phyloP scores from a whole-genome alignment of 768 basidiomycete genomes.

The Leucosporidium yakuticum region DNA sequence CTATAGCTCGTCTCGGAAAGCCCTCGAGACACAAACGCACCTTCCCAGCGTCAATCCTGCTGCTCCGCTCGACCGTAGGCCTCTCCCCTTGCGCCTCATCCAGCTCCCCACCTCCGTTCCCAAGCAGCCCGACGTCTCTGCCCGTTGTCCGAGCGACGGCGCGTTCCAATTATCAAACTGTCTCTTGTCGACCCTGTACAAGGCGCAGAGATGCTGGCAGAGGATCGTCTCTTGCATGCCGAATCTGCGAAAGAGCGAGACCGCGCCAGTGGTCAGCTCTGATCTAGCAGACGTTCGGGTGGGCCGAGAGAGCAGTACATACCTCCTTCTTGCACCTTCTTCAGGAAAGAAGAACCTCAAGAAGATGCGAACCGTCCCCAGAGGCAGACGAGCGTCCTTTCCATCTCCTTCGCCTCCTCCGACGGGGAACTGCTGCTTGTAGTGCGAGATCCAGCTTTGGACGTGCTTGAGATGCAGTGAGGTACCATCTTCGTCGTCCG shows the following conservation, averaged over 20 bases:
- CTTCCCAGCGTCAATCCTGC: constrained; percentile 3
- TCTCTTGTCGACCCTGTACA: constrained; percentile 47
- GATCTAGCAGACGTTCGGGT: too few species aligned
- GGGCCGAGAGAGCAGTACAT: constrained; percentile 36
- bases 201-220: constrained; percentile 51
- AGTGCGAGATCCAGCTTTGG: constrained; percentile 17
- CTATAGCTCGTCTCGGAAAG: too few species aligned
- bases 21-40: background rate
- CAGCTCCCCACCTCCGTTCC: constrained; percentile 59
- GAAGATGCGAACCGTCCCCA: constrained; percentile 55
- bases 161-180: constrained; percentile 40
- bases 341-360: constrained; percentile 81
- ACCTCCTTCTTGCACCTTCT: constrained; percentile 64
- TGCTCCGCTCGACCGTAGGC: constrained; percentile 7
- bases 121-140: constrained; percentile 54
- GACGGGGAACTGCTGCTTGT: constrained; percentile 22
- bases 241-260: constrained; percentile 11
- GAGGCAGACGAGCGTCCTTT: constrained; percentile 47
- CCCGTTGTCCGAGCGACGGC: constrained; percentile 44
- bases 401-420: too few species aligned
- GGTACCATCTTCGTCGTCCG: background rate
- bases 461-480: constrained; percentile 19
- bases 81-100: constrained; percentile 37
- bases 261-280: background rate
- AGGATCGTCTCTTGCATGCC: constrained; percentile 65